Evolutionary conservation across 495 filamentous ascomycete species (phyloP).

Genomic region (Neurospora intermedia): DNA sequence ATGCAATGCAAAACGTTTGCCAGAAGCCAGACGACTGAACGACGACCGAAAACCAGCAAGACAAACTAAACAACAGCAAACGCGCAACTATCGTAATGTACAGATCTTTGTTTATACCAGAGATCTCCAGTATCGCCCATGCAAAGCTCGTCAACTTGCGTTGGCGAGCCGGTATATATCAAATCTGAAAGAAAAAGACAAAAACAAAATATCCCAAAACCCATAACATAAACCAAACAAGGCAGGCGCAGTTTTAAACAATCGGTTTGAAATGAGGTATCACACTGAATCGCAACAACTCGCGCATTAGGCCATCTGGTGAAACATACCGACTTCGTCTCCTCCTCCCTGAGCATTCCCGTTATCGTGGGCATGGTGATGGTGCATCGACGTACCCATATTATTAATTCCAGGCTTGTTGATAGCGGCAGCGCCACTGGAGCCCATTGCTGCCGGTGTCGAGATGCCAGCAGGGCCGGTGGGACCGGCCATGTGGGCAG

Average conservation of each 20-base stretch:
- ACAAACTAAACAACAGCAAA: slow-evolving; percentile 29
- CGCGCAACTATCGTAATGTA: slow-evolving; percentile 30
- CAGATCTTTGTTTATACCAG: slow-evolving; percentile 32
- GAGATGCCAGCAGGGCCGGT: slow-evolving; percentile 45
- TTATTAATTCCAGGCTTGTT: slow-evolving; percentile 47
- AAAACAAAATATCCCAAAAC: slow-evolving; percentile 7
- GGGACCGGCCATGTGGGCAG: slow-evolving; percentile 38
- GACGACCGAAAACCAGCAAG: slow-evolving; percentile 30
- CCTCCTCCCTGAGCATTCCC: slow-evolving; percentile 54
- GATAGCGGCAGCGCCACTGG: slow-evolving; percentile 35
- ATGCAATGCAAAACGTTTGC: slow-evolving; percentile 22
- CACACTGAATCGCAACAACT: slow-evolving; percentile 41
- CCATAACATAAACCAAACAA: slow-evolving; percentile 18
- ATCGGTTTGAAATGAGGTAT: slow-evolving; percentile 32
- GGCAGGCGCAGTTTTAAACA: slow-evolving; percentile 14
- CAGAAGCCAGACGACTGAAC: slow-evolving; percentile 28
- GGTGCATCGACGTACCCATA: slow-evolving; percentile 48
- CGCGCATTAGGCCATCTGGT: slow-evolving; percentile 55
- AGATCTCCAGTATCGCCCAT: slow-evolving; percentile 24
- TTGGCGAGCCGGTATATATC: slow-evolving; percentile 39
- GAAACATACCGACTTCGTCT: slow-evolving; percentile 95
- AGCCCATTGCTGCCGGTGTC: slow-evolving; percentile 34
- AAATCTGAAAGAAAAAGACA: slow-evolving; percentile 21
- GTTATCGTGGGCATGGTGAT: slow-evolving; percentile 68
- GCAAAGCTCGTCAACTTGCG: slow-evolving; percentile 18